These are phyloP conservation scores for Lipomyces yamadae DNA, from an alignment of 805 yeast genomes.

Conservation along the genomic window DNA sequence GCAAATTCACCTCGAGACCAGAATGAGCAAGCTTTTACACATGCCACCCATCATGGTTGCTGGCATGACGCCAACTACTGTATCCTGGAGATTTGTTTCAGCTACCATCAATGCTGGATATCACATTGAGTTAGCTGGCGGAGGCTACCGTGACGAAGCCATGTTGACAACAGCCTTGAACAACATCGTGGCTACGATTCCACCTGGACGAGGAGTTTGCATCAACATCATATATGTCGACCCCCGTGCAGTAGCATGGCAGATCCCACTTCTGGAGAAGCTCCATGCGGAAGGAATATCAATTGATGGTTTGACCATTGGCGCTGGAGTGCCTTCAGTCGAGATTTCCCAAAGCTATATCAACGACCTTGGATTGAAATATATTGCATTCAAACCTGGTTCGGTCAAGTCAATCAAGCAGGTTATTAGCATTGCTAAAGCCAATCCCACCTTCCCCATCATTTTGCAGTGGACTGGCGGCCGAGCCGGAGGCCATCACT, in stretches of 20 bases:
- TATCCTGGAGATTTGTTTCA: conserved; percentile 89
- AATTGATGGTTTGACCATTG: conserved; percentile 92
- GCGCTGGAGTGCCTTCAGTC: conserved; percentile 99
- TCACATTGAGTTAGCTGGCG: conserved; percentile 98
- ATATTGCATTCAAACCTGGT: conserved; percentile 97
- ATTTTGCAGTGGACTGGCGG: conserved; percentile 99
- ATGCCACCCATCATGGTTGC: conserved; percentile 97
- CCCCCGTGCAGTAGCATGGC: conserved; percentile 98
- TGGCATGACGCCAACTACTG: conserved; percentile 99
- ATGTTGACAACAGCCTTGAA: conserved; percentile 77
- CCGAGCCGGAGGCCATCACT: conserved; percentile 99
- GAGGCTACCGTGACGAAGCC: conserved; percentile 86
- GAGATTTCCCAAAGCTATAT: conserved; percentile 98
- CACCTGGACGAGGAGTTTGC: conserved; percentile 89
- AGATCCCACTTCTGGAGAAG: conserved; percentile 90
- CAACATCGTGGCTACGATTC: conserved; percentile 66
- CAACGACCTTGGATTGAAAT: conserved; percentile 86
- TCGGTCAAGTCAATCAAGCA: conserved; percentile 89
- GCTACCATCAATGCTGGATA: conserved; percentile 95
- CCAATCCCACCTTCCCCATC: conserved; percentile 95
- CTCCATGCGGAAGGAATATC: conserved; percentile 93
- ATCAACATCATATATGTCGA: conserved; percentile 92
- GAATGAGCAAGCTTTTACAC: conserved; percentile 87
- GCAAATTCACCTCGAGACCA: conserved; percentile 86
- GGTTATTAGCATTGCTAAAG: conserved; percentile 87